These are phyloP conservation scores for Diplodia corticola DNA, from an alignment of 2,329 filamentous ascomycete species.

Conservation along the genomic window DNA sequence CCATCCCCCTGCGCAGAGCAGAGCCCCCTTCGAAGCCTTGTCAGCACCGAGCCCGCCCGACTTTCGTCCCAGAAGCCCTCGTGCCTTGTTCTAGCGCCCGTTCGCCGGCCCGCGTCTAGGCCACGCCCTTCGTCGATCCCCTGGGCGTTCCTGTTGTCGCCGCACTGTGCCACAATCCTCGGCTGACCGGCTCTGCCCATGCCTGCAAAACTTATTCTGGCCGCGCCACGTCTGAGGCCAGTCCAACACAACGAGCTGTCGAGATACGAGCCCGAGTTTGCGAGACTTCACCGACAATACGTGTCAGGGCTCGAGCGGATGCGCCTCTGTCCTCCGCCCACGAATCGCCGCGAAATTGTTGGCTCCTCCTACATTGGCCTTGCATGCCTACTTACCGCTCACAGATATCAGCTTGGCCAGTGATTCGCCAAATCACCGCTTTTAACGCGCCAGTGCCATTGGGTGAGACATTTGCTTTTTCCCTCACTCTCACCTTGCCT, in stretches of 20 bases:
- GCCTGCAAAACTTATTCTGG: neutral
- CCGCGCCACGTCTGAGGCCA: neutral
- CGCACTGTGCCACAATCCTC: conserved; percentile 7
- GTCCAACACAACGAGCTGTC: neutral
- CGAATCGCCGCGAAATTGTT: neutral
- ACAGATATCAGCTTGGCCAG: neutral
- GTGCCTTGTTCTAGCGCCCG: neutral
- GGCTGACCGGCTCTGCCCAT: conserved; percentile 3
- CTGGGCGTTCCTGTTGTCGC: neutral
- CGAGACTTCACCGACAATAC: neutral
- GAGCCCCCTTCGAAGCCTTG: neutral
- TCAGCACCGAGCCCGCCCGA: neutral
- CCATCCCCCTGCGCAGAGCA: neutral
- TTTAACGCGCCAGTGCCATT: neutral
- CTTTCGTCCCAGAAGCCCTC: neutral
- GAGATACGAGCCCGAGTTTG: neutral
- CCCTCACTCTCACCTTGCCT: neutral
- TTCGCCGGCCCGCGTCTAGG: conserved; percentile 4
- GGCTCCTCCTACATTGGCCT: neutral
- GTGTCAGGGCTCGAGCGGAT: neutral
- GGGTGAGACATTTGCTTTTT: neutral
- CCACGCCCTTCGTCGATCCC: neutral
- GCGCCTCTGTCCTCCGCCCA: neutral
- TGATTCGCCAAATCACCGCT: neutral
- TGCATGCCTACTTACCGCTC: neutral